A percentile compares a stretch with the other conserved stretches of the same genome.
phyloP scores from a whole-genome alignment of 805 yeast genomes.

The Wickerhamia fluorescens region DNA sequence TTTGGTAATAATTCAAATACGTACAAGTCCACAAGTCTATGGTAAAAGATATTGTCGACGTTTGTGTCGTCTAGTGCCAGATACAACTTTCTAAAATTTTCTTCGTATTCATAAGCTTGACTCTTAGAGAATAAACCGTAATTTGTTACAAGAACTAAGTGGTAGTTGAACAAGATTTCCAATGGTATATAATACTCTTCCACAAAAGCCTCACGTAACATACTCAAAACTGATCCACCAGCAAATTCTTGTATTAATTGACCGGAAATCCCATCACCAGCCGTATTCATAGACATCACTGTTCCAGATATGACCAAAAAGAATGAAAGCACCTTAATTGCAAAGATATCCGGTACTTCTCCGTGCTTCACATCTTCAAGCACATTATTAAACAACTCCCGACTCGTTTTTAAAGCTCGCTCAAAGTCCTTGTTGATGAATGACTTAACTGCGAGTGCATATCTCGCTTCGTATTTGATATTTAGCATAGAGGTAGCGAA shows the following conservation, averaged over 20 bases:
- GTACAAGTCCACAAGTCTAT: constrained; percentile 24
- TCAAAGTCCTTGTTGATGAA: constrained; percentile 32
- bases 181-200: no score
- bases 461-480: constrained; percentile 12
- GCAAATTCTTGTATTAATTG: constrained; percentile 10
- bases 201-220: constrained; percentile 13
- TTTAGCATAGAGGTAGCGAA: constrained; percentile 2
- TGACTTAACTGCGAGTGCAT: constrained; percentile 29
- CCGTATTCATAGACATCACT: constrained; percentile 6
- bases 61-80: no score
- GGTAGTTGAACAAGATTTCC: constrained; percentile 27
- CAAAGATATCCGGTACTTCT: no score
- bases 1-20: constrained; percentile 30
- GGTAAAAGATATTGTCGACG: no score
- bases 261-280: constrained; percentile 1
- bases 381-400: no score
- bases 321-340: no score
- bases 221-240: constrained; percentile 11
- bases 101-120: constrained; percentile 6
- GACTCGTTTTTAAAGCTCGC: constrained; percentile 15
- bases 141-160: constrained; percentile 23
- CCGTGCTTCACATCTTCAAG: no score
- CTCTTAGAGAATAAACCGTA: no score
- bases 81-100: constrained; percentile 3
- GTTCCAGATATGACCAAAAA: constrained; percentile 30